A percentile compares a stretch with the other conserved stretches of the same genome.
Evolutionary conservation across 139 green algal genomes (phyloP).

Genomic region (Haematococcus lacustris): DNA sequence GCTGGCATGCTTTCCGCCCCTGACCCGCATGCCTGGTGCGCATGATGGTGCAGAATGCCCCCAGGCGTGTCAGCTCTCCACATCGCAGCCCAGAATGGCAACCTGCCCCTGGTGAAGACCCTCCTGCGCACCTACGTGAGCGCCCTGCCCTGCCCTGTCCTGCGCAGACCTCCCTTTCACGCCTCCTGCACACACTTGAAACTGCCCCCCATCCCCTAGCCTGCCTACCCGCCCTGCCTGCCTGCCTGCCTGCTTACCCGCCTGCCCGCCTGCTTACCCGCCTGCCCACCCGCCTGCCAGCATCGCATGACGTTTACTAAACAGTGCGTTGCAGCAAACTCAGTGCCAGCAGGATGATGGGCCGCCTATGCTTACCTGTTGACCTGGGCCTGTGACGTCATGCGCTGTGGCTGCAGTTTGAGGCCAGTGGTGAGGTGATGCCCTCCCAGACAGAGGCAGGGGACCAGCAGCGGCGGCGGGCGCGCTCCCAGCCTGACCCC

Average conservation of each 20-base stretch:
- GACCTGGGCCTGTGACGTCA: too few relatives aligned
- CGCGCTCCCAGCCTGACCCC: constrained; percentile 23
- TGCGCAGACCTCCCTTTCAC: not conserved
- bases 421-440: constrained; percentile 15
- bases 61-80: constrained; percentile 23
- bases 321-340: not conserved
- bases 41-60: constrained; percentile 16
- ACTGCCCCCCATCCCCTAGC: not conserved
- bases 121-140: constrained; percentile 29
- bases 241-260: not conserved
- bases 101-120: constrained; percentile 14
- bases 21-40: too few relatives aligned
- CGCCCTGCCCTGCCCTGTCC: not conserved
- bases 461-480: constrained; percentile 20
- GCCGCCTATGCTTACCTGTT: not conserved
- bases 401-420: constrained; percentile 13
- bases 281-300: too few relatives aligned
- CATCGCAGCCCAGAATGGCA: constrained; percentile 18
- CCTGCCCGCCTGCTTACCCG: not conserved
- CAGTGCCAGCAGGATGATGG: not conserved
- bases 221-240: not conserved
- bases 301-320: too few relatives aligned
- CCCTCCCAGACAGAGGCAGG: constrained; percentile 19
- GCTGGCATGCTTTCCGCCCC: too few relatives aligned
- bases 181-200: not conserved